Conservation (phyloP, 179 eudicot species). For the Pouteria campechiana region DNA sequence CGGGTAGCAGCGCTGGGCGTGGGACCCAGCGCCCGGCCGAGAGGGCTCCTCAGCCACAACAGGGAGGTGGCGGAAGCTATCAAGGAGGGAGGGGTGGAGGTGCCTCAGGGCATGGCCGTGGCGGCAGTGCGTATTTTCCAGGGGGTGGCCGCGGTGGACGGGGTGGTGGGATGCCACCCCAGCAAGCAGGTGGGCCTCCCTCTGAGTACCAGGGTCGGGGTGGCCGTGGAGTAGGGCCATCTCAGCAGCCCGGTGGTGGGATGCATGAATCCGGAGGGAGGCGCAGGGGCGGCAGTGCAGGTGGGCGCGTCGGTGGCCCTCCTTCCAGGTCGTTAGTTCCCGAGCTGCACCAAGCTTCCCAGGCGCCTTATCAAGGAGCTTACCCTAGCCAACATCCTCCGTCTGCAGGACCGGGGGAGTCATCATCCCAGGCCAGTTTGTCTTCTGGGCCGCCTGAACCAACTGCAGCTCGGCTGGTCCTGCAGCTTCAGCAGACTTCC, state of each 20-base stretch:
- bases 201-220: slow-evolving; percentile 27
- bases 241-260: too few species aligned
- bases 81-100: slow-evolving; percentile 41
- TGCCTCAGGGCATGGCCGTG: slow-evolving; percentile 38
- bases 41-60: slow-evolving; percentile 15
- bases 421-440: slow-evolving; percentile 28
- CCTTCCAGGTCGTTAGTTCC: slow-evolving; percentile 55
- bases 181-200: slow-evolving; percentile 38
- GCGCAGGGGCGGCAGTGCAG: too few species aligned
- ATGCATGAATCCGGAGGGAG: too few species aligned
- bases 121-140: too few species aligned
- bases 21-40: slow-evolving; percentile 18
- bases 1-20: slow-evolving; percentile 22
- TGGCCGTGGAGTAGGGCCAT: slow-evolving; percentile 44
- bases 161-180: slow-evolving; percentile 22
- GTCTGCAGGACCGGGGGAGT: slow-evolving; percentile 24
- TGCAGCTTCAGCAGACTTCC: slow-evolving; percentile 36
- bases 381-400: slow-evolving; percentile 33
- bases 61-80: slow-evolving; percentile 22
- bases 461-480: slow-evolving; percentile 23
- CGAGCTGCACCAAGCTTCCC: slow-evolving; percentile 99
- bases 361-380: slow-evolving; percentile 57
- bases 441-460: slow-evolving; percentile 22
- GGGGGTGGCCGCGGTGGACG: slow-evolving; percentile 29
- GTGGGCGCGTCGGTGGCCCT: too few species aligned